Base-by-base conservation (phyloP, 1,284 basidiomycete species). In the Cerioporus squamosus region DNA sequence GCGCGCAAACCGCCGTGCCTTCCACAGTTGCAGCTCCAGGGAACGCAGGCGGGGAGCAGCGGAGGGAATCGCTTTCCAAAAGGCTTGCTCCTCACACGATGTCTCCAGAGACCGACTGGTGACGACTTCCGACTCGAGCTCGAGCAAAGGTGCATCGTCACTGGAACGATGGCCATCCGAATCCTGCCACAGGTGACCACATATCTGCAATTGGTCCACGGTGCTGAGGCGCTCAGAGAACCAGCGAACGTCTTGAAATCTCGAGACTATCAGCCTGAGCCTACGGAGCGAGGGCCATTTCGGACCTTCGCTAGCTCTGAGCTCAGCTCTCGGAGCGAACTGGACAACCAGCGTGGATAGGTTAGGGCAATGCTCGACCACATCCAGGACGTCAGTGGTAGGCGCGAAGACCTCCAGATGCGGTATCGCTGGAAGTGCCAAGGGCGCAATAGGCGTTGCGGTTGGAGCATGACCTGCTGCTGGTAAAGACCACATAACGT, bases 401-500 rank as follows among this genome's bases (percentile, higher is more conserved):
- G 15, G 10, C 20, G 8, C n/a, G 48, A 2, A 62, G 45, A 15
- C 46, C n/a, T n/a, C 31, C 10, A 62, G 47, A 26, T 57, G 42
- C 15, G 44, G 45, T 22, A 62, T 46, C 3, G 55, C 55, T 0
- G 57, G 51, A 15, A 59, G 46, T 20, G n/a, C n/a, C n/a, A n/a
- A n/a, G n/a, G n/a, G n/a, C n/a, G n/a, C n/a, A n/a, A n/a, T n/a
- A 15, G 44, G 40, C 10, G 5, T 29, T 20, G 29, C 8, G 39
- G 15, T 18, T 12, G 4, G 10, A 14, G 31, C n/a, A 20, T 17
- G 18, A 38, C 24, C 18, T 7, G 18, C 26, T 9, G 44, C 17
- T 2, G 61, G 61, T 3, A 43, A 60, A 63, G 31, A 55, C 36
- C 22, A 33, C n/a, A 26, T 15, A 63, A 18, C n/a, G 43, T 29